A percentile compares a stretch with the other conserved stretches of the same genome.
Conservation (phyloP, 2,329 filamentous ascomycete species). For the Trichoderma sp. region DNA sequence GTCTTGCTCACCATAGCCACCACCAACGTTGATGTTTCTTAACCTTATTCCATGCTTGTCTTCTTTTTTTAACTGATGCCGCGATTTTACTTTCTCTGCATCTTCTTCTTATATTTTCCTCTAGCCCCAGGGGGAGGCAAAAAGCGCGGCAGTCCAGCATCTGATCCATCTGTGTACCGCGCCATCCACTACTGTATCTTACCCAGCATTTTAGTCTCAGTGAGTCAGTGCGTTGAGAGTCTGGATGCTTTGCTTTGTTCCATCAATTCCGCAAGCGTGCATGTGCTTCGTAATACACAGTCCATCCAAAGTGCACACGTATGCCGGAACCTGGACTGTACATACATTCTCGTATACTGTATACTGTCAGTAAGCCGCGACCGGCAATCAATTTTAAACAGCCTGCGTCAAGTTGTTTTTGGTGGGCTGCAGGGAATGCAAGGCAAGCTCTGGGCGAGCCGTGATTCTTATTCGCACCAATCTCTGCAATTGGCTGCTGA, state of each 20-base stretch:
- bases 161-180: background rate
- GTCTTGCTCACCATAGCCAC: background rate
- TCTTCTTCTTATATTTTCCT: background rate
- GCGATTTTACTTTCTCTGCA: background rate
- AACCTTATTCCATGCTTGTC: background rate
- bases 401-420: constrained; percentile 14
- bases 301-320: background rate
- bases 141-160: background rate
- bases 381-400: constrained; percentile 14
- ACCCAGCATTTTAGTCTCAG: background rate
- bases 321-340: background rate
- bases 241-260: background rate
- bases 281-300: background rate
- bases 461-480: background rate
- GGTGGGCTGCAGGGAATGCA: constrained; percentile 18
- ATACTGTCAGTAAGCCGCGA: background rate
- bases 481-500: constrained; percentile 10
- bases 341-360: background rate
- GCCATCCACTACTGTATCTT: background rate
- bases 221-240: background rate
- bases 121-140: background rate
- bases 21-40: background rate
- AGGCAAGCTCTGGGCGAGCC: constrained; percentile 2
- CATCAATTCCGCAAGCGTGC: background rate
- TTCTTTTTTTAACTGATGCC: background rate